Evolutionary conservation across 768 basidiomycete species (phyloP).

Genomic region (Tylopilus vinaceipallidus): DNA sequence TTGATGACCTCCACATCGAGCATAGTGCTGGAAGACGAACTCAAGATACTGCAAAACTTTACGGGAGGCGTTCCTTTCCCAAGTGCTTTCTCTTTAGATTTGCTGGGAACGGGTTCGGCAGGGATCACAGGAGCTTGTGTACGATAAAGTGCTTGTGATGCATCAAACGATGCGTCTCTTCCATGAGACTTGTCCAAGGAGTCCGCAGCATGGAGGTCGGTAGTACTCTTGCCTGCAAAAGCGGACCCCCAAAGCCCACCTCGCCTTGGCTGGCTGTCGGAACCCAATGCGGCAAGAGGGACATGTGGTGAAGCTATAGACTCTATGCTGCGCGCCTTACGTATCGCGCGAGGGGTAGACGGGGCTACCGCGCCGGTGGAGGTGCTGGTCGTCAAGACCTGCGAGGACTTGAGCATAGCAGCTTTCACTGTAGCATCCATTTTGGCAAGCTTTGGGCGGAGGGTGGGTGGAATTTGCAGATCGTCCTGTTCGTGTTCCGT

Average conservation of each 20-base stretch:
- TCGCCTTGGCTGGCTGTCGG: conserved; percentile 32
- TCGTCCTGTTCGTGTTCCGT: conserved; percentile 58
- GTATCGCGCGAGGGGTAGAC: conserved; percentile 53
- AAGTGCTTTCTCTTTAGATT: conserved; percentile 51
- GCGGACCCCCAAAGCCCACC: conserved; percentile 24
- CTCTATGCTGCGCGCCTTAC: conserved; percentile 72
- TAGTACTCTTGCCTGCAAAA: conserved; percentile 32
- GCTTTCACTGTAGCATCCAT: conserved; percentile 89
- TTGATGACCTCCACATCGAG: conserved; percentile 87
- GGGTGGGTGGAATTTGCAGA: conserved; percentile 77
- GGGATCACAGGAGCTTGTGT: conserved; percentile 48
- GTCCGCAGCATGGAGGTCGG: conserved; percentile 26
- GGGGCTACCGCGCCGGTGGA: conserved; percentile 32
- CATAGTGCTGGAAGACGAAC: conserved; percentile 63
- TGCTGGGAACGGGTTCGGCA: conserved; percentile 35
- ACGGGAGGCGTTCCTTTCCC: conserved; percentile 59
- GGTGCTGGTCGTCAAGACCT: conserved; percentile 50
- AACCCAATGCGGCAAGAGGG: conserved; percentile 36
- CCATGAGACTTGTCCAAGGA: conserved; percentile 41
- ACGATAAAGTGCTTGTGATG: conserved; percentile 48
- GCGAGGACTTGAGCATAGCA: conserved; percentile 87
- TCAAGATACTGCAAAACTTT: conserved; percentile 65
- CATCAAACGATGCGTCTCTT: conserved; percentile 64
- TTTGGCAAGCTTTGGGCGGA: conserved; percentile 73
- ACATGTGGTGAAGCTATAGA: conserved; percentile 56